These are phyloP conservation scores for Penicillium arizonense DNA, from an alignment of 495 filamentous ascomycete species.

Conservation along the genomic window DNA sequence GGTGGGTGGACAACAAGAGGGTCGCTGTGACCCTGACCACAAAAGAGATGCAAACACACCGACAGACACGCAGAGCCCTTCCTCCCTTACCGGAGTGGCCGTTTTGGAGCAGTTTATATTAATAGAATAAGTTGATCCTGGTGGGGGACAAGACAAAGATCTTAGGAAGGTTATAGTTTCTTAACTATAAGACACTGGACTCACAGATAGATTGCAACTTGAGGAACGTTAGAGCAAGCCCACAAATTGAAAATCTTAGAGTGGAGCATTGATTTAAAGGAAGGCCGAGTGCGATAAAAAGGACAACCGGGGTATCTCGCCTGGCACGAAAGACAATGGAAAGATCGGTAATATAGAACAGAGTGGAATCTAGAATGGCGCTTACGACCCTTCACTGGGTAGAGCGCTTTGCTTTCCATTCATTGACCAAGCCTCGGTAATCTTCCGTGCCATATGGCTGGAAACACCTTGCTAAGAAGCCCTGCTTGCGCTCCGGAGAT, in stretches of 20 bases:
- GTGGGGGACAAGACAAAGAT: not conserved
- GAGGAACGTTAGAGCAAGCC: no score
- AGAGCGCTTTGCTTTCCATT: slow-evolving; percentile 41
- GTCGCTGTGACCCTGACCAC: not conserved
- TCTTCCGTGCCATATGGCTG: slow-evolving; percentile 59
- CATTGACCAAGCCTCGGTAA: slow-evolving; percentile 58
- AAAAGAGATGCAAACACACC: no score
- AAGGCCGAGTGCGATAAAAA: not conserved
- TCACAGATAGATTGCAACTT: no score
- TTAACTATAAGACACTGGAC: no score
- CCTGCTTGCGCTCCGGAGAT: slow-evolving; percentile 36
- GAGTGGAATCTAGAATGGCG: no score
- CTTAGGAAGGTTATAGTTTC: no score
- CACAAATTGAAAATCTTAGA: no score
- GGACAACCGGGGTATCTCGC: slow-evolving; percentile 11
- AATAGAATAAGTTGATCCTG: slow-evolving; percentile 4
- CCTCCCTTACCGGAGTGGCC: slow-evolving; percentile 11
- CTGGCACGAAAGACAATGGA: slow-evolving; percentile 6
- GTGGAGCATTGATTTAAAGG: not conserved
- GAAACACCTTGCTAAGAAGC: slow-evolving; percentile 47
- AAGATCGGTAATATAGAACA: not conserved
- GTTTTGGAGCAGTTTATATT: slow-evolving; percentile 26
- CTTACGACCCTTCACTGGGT: not conserved
- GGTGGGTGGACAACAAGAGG: not conserved
- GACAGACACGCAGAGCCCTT: not conserved